Evolutionary conservation across 176 grass and related monocot genomes (phyloP).

Genomic region (Puccinellia tenuiflora): DNA sequence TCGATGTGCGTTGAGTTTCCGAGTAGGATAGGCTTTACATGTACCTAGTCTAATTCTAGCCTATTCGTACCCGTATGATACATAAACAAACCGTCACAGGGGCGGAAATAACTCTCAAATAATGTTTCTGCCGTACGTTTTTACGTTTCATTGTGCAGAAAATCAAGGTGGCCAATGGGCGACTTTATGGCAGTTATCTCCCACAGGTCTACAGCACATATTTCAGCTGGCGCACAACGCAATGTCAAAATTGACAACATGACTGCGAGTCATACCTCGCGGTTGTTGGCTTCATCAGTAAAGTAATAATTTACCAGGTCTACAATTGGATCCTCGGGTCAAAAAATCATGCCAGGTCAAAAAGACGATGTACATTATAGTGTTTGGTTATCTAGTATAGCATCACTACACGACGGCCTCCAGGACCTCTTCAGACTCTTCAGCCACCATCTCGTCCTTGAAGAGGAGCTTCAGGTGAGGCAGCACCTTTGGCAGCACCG

Average conservation of each 20-base stretch:
- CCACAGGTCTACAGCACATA: too few species aligned
- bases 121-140: background rate
- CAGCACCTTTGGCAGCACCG: constrained; percentile 63
- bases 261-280: background rate
- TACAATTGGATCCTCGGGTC: constrained; percentile 16
- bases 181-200: too few species aligned
- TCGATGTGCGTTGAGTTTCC: background rate
- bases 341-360: constrained; percentile 13
- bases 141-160: background rate
- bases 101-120: background rate
- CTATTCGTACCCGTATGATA: background rate
- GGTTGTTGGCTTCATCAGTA: background rate
- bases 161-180: background rate
- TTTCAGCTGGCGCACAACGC: background rate
- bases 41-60: background rate
- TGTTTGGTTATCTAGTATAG: background rate
- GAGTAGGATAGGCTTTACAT: background rate
- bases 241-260: background rate
- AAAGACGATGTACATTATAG: constrained; percentile 7
- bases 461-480: constrained; percentile 79
- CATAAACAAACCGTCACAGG: background rate
- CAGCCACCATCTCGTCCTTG: constrained; percentile 54
- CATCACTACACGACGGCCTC: constrained; percentile 55
- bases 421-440: constrained; percentile 55
- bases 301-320: background rate